Evolutionary conservation across 305 asterid species (phyloP).

Genomic region (Withania somnifera): DNA sequence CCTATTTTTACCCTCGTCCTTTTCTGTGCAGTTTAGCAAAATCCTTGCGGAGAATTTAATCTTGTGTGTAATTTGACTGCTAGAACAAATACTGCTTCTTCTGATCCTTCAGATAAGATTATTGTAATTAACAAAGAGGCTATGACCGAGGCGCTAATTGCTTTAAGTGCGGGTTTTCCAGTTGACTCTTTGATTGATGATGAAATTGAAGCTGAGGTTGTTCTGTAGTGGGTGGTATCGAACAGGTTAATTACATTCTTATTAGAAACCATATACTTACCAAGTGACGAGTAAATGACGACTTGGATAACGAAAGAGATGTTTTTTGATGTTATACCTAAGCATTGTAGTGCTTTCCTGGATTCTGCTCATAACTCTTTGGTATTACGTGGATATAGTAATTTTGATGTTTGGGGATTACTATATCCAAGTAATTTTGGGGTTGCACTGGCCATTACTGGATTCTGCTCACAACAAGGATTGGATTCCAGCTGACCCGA

Average conservation of each 20-base stretch:
- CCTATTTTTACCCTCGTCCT: not conserved
- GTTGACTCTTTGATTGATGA: conserved; percentile 87
- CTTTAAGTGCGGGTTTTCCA: conserved; percentile 84
- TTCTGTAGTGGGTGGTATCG: conserved; percentile 85
- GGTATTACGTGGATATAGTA: conserved; percentile 73
- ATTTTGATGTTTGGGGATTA: too few relatives aligned
- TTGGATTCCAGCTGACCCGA: conserved; percentile 40
- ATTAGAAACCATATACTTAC: conserved; percentile 75
- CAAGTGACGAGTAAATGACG: conserved; percentile 78
- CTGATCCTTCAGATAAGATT: conserved; percentile 67
- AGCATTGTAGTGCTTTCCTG: conserved; percentile 51
- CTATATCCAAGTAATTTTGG: conserved; percentile 96
- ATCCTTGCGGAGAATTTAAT: not conserved
- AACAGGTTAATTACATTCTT: conserved; percentile 85
- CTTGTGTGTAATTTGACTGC: conserved; percentile 1
- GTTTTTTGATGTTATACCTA: conserved; percentile 64
- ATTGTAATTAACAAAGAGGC: conserved; percentile 90
- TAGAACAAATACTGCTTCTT: not conserved
- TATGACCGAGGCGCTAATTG: conserved; percentile 80
- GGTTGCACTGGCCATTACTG: conserved; percentile 62
- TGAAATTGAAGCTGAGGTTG: conserved; percentile 86
- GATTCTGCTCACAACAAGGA: too few relatives aligned
- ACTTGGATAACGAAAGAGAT: conserved; percentile 69
- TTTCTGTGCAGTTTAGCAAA: not conserved
- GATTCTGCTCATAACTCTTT: conserved; percentile 64